Evolutionary conservation across 75 land plant species (phyloP).

Genomic region (Pinus albicaulis): DNA sequence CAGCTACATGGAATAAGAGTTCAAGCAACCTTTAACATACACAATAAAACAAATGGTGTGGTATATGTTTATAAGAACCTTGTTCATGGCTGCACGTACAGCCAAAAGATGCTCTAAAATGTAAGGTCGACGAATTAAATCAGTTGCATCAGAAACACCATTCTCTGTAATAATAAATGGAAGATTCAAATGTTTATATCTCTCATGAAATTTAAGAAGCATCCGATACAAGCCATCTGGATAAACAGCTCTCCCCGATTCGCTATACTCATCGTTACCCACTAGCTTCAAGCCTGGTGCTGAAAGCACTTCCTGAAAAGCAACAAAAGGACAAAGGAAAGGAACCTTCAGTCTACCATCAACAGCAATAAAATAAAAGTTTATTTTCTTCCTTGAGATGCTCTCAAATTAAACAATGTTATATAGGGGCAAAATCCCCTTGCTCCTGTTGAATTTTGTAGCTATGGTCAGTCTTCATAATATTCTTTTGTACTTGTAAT

Average conservation of each 20-base stretch:
- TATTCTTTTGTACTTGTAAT: no score
- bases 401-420: background rate
- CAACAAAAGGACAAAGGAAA: background rate
- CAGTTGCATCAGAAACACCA: conserved; percentile 96
- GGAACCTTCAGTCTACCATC: background rate
- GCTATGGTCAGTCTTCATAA: no score
- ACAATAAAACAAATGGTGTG: background rate
- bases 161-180: conserved; percentile 95
- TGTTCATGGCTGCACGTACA: conserved; percentile 84
- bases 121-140: conserved; percentile 91
- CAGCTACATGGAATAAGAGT: background rate
- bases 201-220: conserved; percentile 84
- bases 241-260: conserved; percentile 97
- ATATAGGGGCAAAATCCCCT: no score
- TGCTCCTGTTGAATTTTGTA: no score
- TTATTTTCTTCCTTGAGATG: background rate
- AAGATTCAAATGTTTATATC: conserved; percentile 73
- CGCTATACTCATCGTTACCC: conserved; percentile 90
- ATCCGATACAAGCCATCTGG: conserved; percentile 96
- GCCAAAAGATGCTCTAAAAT: conserved; percentile 92
- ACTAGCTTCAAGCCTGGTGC: conserved; percentile 94
- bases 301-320: conserved; percentile 80
- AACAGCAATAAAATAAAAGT: background rate
- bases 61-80: conserved; percentile 28
- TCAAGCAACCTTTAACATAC: background rate